A percentile compares a stretch with the other conserved stretches of the same genome.
Evolutionary conservation across 2,329 filamentous ascomycete species (phyloP).

Genomic region (Botrytis paeoniae): DNA sequence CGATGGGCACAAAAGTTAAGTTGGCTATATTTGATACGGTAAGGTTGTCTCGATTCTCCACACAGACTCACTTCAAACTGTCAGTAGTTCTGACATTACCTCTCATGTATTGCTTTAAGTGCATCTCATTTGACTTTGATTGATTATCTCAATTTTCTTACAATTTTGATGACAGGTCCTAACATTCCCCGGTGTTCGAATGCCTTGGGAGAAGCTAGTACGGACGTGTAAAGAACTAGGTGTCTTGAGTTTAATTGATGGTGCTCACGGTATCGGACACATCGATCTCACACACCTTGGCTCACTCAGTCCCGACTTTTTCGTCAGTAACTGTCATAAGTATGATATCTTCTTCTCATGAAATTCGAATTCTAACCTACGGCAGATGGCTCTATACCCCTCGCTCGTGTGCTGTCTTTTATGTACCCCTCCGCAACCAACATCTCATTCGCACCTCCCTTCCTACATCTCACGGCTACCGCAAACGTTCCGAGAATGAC

Average conservation of each 20-base stretch:
- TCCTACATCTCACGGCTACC: slow-evolving; percentile 77
- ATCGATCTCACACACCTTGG: slow-evolving; percentile 62
- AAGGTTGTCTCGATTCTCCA: slow-evolving; percentile 39
- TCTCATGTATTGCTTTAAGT: background rate
- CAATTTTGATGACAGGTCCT: slow-evolving; percentile 59
- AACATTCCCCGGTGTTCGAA: slow-evolving; percentile 70
- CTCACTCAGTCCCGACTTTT: slow-evolving; percentile 73
- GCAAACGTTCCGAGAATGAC: slow-evolving; percentile 37
- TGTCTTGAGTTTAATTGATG: slow-evolving; percentile 75
- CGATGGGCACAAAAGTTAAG: background rate
- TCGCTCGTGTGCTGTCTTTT: slow-evolving; percentile 76
- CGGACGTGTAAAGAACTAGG: slow-evolving; percentile 61
- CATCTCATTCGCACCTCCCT: slow-evolving; percentile 68
- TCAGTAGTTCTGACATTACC: slow-evolving; percentile 4
- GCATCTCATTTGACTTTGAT: background rate
- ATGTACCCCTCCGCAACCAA: slow-evolving; percentile 79
- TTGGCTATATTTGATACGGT: slow-evolving; percentile 12
- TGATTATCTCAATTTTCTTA: background rate
- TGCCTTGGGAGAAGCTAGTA: slow-evolving; percentile 71
- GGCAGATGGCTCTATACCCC: slow-evolving; percentile 72
- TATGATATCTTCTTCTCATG: slow-evolving; percentile 51
- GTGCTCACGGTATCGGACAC: slow-evolving; percentile 59
- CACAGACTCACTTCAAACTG: background rate
- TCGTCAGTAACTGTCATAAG: slow-evolving; percentile 85
- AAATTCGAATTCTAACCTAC: background rate